Percentiles rank a stretch among this genome's conserved stretches.
phyloP scores from a whole-genome alignment of 2,329 filamentous ascomycete species.

The Alternaria atra region DNA sequence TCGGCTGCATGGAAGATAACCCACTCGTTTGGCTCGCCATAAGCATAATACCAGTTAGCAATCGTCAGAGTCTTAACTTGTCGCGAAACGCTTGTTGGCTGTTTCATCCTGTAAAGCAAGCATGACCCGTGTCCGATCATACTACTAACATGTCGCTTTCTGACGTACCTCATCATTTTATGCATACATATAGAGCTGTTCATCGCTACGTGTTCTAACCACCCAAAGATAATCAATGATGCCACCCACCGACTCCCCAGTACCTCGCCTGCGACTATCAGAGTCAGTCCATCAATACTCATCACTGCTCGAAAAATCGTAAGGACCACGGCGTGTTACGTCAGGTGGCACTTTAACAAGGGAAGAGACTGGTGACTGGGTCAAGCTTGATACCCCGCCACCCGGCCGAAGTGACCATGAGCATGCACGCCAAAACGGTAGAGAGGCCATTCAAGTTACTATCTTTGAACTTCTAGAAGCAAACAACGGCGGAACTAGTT shows the following conservation, averaged over 20 bases:
- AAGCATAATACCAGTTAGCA: background rate
- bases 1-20: background rate
- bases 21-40: background rate
- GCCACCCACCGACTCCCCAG: background rate
- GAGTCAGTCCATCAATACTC: background rate
- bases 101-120: background rate
- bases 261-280: constrained; percentile 2
- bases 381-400: constrained; percentile 14
- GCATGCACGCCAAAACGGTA: background rate
- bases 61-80: background rate
- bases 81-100: background rate
- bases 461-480: constrained; percentile 9
- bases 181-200: no score
- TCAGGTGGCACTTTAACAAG: constrained; percentile 13
- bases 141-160: no score
- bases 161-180: no score
- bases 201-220: background rate
- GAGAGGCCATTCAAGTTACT: background rate
- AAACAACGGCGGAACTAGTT: constrained; percentile 20
- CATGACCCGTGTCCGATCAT: no score
- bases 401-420: constrained; percentile 5
- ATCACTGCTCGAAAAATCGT: constrained; percentile 4
- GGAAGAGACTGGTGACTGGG: constrained; percentile 16
- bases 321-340: constrained; percentile 8
- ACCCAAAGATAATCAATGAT: background rate